Evolutionary conservation across 768 basidiomycete genomes (phyloP).

Genomic region (Kwoniella newhampshirensis): DNA sequence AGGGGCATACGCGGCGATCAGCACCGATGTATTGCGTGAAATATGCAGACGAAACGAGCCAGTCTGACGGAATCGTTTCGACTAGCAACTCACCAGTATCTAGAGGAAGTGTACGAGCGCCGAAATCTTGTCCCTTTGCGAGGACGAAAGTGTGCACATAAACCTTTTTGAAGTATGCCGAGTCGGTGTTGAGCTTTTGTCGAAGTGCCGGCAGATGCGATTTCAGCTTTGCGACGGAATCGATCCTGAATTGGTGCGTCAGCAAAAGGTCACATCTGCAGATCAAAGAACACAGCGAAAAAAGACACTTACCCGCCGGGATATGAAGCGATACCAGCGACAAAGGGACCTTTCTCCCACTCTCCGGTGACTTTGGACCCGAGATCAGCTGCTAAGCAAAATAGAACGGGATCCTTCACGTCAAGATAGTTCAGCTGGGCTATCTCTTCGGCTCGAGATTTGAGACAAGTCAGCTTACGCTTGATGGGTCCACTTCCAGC

Average conservation of each 20-base stretch:
- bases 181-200: constrained; percentile 44
- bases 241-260: constrained; percentile 51
- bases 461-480: constrained; percentile 29
- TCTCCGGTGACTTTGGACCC: constrained; percentile 51
- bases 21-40: too few species aligned
- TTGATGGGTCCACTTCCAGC: constrained; percentile 49
- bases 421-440: constrained; percentile 7
- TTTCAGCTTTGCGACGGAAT: constrained; percentile 49
- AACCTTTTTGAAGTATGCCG: constrained; percentile 53
- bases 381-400: constrained; percentile 52
- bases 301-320: constrained; percentile 15
- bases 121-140: constrained; percentile 37
- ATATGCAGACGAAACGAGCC: neutral
- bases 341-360: constrained; percentile 48
- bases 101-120: constrained; percentile 45
- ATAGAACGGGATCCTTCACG: constrained; percentile 52
- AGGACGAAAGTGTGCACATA: constrained; percentile 52
- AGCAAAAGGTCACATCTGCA: neutral
- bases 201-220: constrained; percentile 41
- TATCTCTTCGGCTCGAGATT: neutral
- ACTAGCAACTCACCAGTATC: constrained; percentile 52
- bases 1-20: too few species aligned
- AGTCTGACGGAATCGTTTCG: too few species aligned
- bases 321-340: constrained; percentile 30
- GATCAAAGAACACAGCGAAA: neutral